Conservation (phyloP, 2,329 filamentous ascomycete species). For the Tolypocladium album region DNA sequence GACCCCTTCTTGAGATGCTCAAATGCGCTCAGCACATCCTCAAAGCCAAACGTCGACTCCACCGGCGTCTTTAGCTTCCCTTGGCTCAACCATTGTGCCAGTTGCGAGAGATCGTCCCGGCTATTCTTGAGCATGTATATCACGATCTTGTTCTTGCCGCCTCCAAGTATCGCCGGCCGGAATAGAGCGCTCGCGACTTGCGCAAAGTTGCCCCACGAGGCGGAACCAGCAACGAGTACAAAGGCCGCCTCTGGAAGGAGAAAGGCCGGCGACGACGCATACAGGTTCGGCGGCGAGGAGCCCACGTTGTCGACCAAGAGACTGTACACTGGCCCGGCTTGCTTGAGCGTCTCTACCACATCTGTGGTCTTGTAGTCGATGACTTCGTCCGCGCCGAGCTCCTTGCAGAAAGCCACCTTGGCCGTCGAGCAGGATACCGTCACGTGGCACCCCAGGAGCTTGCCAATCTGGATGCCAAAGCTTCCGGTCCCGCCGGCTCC, state of each 20-base stretch:
- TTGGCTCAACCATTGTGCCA: constrained; percentile 45
- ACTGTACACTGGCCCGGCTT: constrained; percentile 33
- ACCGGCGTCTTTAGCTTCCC: constrained; percentile 46
- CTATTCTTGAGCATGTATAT: constrained; percentile 28
- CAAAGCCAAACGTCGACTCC: constrained; percentile 44
- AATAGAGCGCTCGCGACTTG: constrained; percentile 14
- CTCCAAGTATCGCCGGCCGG: constrained; percentile 24
- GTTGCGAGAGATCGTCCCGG: constrained; percentile 32
- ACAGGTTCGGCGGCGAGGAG: constrained; percentile 35
- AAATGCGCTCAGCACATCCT: constrained; percentile 45
- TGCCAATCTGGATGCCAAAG: constrained; percentile 54
- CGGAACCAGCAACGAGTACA: constrained; percentile 35
- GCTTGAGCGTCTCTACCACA: constrained; percentile 33
- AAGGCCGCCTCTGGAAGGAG: constrained; percentile 36
- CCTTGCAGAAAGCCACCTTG: constrained; percentile 46
- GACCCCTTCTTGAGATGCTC: constrained; percentile 46
- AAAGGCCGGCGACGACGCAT: constrained; percentile 39
- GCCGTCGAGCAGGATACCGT: constrained; percentile 47
- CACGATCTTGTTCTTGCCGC: constrained; percentile 29
- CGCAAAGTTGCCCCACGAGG: constrained; percentile 13
- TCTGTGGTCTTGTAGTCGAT: constrained; percentile 48
- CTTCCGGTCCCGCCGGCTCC: constrained; percentile 53
- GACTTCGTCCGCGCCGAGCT: constrained; percentile 53
- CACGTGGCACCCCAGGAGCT: constrained; percentile 49
- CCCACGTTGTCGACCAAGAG: constrained; percentile 51